Evolutionary conservation across 106 monocot species (phyloP), one percentile per base, ranked within the genome.

Genomic region (Chionographis japonica): DNA sequence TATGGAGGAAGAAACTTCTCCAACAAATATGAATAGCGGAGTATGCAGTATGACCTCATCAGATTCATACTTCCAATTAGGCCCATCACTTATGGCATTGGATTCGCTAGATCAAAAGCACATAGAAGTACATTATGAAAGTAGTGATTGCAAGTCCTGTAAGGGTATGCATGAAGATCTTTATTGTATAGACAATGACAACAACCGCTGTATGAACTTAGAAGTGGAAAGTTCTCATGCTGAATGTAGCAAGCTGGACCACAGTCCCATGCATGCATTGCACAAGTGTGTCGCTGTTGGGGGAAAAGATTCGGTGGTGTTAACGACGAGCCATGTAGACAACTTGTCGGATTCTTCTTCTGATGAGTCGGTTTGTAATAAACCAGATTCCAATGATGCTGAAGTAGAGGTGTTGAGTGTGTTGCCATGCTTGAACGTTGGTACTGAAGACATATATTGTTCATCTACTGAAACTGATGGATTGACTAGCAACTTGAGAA

Each of bases 271-370:
- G 40, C 19, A 70, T 71, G 18, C 50, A 46, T 52, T 68, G 42
- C 77, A 81, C 56, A 81, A 81, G 70, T 86, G 80, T 73, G 63
- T 81, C 42, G 75, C 90, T 61, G 69, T 79, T 51, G 75, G 72
- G 20, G 80, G 74, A 63, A 72, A 73, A 61, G 69, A 73, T 49
- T 9, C 42, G 42, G 2, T 10, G 6, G 52, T 65, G 17, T 58
- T 42, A 37, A 66, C 62, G 36, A 61, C 13, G 16, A 50, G 40
- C 14, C 50, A 57, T 42, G 43, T 36, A 13, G 54, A 73, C 55
- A 59, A 41, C 17, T 38, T 50, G 41, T n/a, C 9, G 37, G 7
- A 43, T 61, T 56, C 64, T 65, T 7, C 39, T 12, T 15, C 18
- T 3, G 62, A 76, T 66, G 75, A 73, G 8, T 38, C 39, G 42